These are phyloP conservation scores for Linum tenue DNA, from an alignment of 345 rosid species.

Conservation along the genomic window DNA sequence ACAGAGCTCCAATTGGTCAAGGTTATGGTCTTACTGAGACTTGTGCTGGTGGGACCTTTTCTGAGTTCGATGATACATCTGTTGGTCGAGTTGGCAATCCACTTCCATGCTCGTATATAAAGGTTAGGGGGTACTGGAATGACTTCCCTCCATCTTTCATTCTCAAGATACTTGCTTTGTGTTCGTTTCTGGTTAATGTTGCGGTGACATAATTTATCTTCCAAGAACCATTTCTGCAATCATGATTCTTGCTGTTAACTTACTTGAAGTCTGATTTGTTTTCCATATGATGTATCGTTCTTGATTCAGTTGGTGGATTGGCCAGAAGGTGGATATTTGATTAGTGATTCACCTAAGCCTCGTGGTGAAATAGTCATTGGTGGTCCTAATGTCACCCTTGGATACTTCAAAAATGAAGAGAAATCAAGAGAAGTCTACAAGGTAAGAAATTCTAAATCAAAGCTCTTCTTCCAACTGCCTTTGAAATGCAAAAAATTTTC, in stretches of 20 bases:
- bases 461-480: background rate
- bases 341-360: slow-evolving; percentile 69
- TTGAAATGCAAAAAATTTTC: background rate
- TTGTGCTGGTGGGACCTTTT: slow-evolving; percentile 95
- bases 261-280: background rate
- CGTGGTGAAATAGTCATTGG: slow-evolving; percentile 96
- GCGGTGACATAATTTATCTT: background rate
- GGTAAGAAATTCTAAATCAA: slow-evolving; percentile 32
- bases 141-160: background rate
- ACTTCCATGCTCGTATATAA: slow-evolving; percentile 82
- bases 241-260: background rate
- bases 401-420: slow-evolving; percentile 86
- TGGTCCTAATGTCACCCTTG: slow-evolving; percentile 84
- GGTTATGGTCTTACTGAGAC: slow-evolving; percentile 99
- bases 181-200: background rate
- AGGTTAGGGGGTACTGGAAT: slow-evolving; percentile 40
- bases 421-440: slow-evolving; percentile 83
- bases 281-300: background rate
- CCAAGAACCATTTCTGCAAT: background rate
- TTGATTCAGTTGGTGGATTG: slow-evolving; percentile 79
- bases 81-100: slow-evolving; percentile 99
- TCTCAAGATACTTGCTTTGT: background rate
- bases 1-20: slow-evolving; percentile 96
- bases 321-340: slow-evolving; percentile 89
- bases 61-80: slow-evolving; percentile 89